Percentiles rank a stretch among this genome's conserved stretches.
phyloP scores from a whole-genome alignment of 371 early-diverging fungal genomes.

The Thermomucor indicae-seudaticae region DNA sequence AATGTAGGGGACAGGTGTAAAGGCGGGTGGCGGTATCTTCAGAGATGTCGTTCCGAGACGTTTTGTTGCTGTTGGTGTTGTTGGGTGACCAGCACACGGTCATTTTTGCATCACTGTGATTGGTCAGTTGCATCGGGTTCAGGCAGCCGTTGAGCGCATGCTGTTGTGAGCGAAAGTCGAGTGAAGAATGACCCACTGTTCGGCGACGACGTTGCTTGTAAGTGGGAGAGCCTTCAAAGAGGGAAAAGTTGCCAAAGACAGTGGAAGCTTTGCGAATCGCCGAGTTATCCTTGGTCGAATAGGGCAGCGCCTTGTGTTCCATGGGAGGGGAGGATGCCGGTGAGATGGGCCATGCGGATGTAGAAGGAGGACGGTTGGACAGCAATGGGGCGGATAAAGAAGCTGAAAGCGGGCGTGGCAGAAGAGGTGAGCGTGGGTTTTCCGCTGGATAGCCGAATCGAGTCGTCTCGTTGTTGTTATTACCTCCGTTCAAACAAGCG shows the following conservation, averaged over 20 bases:
- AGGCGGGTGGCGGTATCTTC: constrained; percentile 8
- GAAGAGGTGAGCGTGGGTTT: background rate
- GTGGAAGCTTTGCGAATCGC: constrained; percentile 28
- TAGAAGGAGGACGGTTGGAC: background rate
- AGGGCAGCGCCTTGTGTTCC: background rate
- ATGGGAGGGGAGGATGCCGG: background rate
- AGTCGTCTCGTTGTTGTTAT: background rate
- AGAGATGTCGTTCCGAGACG: background rate
- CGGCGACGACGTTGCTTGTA: constrained; percentile 74
- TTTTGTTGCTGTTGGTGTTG: background rate
- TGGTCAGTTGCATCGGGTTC: too few relatives aligned
- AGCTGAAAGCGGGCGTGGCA: constrained; percentile 2
- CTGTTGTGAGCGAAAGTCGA: background rate
- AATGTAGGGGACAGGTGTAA: constrained; percentile 15
- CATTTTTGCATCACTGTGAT: too few relatives aligned
- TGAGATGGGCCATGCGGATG: background rate
- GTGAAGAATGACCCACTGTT: constrained; percentile 16
- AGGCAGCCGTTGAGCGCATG: too few relatives aligned
- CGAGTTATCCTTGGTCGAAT: background rate
- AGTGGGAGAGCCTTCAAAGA: constrained; percentile 68
- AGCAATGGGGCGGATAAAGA: background rate
- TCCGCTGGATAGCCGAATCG: background rate
- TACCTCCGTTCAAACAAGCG: constrained; percentile 12
- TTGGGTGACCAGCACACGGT: too few relatives aligned
- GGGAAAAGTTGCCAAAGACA: constrained; percentile 58